phyloP scores from a whole-genome alignment of 23 red algal species.

The Cyanidiococcus yangmingshanensis region DNA sequence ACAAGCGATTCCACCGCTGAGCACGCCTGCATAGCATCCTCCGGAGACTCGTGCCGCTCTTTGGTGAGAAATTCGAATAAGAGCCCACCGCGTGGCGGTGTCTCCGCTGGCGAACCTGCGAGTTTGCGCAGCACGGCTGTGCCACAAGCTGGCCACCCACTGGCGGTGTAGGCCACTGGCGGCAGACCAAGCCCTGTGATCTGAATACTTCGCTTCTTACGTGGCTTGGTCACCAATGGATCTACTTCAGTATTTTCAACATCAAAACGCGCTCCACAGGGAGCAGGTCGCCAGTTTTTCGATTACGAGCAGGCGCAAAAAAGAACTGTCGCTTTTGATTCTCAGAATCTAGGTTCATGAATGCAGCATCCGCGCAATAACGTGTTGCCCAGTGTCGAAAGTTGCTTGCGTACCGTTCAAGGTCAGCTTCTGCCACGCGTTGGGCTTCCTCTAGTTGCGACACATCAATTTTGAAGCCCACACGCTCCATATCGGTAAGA shows the following conservation, averaged over 20 bases:
- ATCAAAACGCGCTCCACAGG: slow-evolving; percentile 37
- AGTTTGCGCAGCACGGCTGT: slow-evolving; percentile 39
- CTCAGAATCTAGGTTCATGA: slow-evolving; percentile 60
- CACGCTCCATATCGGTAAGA: slow-evolving; percentile 73
- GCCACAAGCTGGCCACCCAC: slow-evolving; percentile 45
- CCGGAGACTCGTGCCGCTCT: background rate
- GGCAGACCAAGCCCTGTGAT: slow-evolving; percentile 33
- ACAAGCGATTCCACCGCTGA: slow-evolving; percentile 47
- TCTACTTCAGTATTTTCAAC: slow-evolving; percentile 30
- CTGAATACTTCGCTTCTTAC: slow-evolving; percentile 39
- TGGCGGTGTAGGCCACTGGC: slow-evolving; percentile 33
- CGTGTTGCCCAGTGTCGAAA: slow-evolving; percentile 50
- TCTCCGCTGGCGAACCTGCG: slow-evolving; percentile 23
- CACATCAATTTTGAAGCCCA: slow-evolving; percentile 62
- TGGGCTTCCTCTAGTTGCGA: slow-evolving; percentile 33
- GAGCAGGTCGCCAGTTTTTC: slow-evolving; percentile 14
- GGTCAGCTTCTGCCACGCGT: slow-evolving; percentile 35
- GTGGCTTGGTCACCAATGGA: slow-evolving; percentile 8
- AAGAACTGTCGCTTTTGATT: slow-evolving; percentile 70
- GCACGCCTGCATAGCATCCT: slow-evolving; percentile 23
- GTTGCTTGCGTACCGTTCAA: slow-evolving; percentile 22
- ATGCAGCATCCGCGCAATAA: slow-evolving; percentile 39
- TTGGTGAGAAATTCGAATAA: slow-evolving; percentile 15
- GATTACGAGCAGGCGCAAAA: slow-evolving; percentile 46
- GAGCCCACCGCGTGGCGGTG: slow-evolving; percentile 26